phyloP scores from a whole-genome alignment of 176 grass and related monocot genomes.

The Triticum urartu region DNA sequence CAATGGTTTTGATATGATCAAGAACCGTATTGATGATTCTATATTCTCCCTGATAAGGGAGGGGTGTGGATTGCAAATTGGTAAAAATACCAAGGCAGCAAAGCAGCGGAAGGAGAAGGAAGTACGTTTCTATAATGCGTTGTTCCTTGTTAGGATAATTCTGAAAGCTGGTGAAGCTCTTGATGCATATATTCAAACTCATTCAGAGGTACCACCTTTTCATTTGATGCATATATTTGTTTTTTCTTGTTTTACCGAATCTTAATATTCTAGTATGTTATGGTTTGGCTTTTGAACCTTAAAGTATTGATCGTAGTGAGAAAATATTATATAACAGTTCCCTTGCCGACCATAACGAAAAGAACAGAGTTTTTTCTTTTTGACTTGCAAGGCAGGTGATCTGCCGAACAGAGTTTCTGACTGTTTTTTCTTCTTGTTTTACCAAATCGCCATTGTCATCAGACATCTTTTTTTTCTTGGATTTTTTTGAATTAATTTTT shows the following conservation, averaged over 20 bases:
- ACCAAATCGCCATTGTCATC: not conserved
- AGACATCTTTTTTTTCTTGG: not conserved
- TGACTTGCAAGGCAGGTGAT: not conserved
- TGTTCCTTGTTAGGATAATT: not conserved
- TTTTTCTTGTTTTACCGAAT: too few relatives aligned
- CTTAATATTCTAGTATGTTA: not conserved
- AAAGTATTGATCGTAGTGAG: not conserved
- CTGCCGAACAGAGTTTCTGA: not conserved
- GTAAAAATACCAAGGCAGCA: not conserved
- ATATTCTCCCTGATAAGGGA: too few relatives aligned
- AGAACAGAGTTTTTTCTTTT: not conserved
- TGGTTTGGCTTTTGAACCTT: not conserved
- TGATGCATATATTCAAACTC: not conserved
- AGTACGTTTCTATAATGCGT: not conserved
- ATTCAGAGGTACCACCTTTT: not conserved
- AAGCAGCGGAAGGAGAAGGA: not conserved
- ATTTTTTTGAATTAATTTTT: too few relatives aligned
- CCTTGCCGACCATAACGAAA: not conserved
- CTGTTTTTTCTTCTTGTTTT: not conserved
- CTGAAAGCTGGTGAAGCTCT: not conserved
- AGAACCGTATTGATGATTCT: not conserved
- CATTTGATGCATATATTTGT: not conserved
- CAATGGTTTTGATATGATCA: not conserved
- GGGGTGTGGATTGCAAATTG: not conserved
- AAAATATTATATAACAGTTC: not conserved